Evolutionary conservation across 1,284 basidiomycete genomes (phyloP).

Genomic region (Fistulinella staudtii): DNA sequence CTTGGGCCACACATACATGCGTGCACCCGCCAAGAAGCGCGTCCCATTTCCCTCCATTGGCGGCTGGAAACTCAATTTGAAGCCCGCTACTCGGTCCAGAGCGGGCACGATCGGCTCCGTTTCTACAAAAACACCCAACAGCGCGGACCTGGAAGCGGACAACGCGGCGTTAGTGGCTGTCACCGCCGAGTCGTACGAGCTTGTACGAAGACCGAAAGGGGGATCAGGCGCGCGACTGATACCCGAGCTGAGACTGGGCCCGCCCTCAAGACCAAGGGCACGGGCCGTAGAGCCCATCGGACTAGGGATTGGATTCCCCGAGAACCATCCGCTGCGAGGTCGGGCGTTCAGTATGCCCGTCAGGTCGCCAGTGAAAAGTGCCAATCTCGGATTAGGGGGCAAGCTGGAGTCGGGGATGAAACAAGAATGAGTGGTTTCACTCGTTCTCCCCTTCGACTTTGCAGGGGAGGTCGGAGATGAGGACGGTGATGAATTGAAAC

Average conservation of each 20-base stretch:
- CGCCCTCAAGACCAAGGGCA: too few species aligned
- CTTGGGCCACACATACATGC: background rate
- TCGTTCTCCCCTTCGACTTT: too few species aligned
- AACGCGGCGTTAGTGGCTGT: background rate
- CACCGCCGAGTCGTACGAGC: slow-evolving; percentile 10
- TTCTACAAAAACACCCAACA: background rate
- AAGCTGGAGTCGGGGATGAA: background rate
- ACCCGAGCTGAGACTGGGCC: too few species aligned
- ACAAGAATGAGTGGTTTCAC: slow-evolving; percentile 3
- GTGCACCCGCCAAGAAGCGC: background rate
- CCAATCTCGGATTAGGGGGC: too few species aligned
- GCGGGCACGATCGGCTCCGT: too few species aligned
- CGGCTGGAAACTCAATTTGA: background rate
- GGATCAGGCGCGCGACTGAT: background rate
- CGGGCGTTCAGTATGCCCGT: slow-evolving; percentile 22
- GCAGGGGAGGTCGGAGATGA: slow-evolving; percentile 1
- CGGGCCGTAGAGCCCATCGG: slow-evolving; percentile 13
- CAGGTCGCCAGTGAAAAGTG: too few species aligned
- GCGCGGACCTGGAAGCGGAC: background rate
- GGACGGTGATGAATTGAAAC: background rate
- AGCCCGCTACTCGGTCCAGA: too few species aligned
- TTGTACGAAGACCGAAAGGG: slow-evolving; percentile 3
- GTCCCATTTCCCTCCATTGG: slow-evolving; percentile 1
- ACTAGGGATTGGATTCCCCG: slow-evolving; percentile 27
- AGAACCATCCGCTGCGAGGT: slow-evolving; percentile 15